Evolutionary conservation across 495 filamentous ascomycete genomes (phyloP), one percentile per base, ranked within the genome.

Genomic region (Penicillium atrosanguineum): DNA sequence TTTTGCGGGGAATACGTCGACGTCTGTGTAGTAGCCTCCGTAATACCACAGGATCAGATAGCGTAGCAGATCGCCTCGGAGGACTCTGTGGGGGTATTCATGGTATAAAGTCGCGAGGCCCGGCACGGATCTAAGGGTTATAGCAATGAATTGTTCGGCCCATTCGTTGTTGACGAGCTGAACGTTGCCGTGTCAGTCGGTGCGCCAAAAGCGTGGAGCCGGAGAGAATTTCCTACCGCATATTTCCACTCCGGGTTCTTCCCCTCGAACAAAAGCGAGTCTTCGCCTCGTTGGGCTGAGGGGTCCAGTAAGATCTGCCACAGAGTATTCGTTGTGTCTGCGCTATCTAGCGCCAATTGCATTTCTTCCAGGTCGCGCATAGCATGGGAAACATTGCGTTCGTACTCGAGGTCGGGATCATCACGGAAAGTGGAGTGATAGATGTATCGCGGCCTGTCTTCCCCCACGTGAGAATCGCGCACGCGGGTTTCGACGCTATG

Each of bases 21-120:
- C 65, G 51, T 82, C 79, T 1, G 69, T 73, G 53, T 81, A 82
- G 44, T 76, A 78, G 19, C 79, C 79, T 11, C 79, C 79, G 31
- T 74, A 70, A 45, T 72, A 71, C 64, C 69, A 72, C 14, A 82
- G 53, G 0, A 80, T 49, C 6, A 79, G 60, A 52, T 82, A 82
- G 18, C 77, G 69, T n/a, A 81, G 63, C 0, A 81, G 65, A 38
- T 82, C 77, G 0, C 74, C 70, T 4, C 72, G 71, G 7, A 75
- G 71, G 26, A 77, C 69, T 19, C 67, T 48, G 42, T 70, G 56
- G 0, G 70, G 72, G 25, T 73, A 73, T 31, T 67, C 64, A 19
- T 65, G 46, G 52, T 72, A 75, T 3, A 67, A 26, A 0, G 29
- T 47, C 6, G 56, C 50, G 8, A 75, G 59, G 1, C 71, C 69